Percentiles rank a stretch among this genome's conserved stretches.
phyloP scores from a whole-genome alignment of 176 grass and related monocot species.

The Aegilops sharonensis region DNA sequence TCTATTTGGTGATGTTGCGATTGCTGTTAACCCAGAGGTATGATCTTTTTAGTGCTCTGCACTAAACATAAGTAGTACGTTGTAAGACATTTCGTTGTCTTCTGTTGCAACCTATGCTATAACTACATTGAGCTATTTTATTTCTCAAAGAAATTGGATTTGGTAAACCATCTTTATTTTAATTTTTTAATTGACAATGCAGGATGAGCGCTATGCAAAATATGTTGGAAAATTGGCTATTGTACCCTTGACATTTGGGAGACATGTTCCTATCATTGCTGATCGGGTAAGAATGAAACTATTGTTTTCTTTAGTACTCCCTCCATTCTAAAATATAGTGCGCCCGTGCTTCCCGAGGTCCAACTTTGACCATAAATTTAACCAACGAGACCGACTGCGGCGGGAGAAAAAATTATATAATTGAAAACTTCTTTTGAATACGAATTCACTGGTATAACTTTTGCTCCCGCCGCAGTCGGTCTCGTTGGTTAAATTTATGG shows the following conservation, averaged over 20 bases:
- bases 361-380: no score
- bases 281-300: conserved; percentile 61
- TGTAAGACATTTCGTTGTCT: background rate
- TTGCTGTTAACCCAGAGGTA: conserved; percentile 94
- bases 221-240: conserved; percentile 82
- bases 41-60: background rate
- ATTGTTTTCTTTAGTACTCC: background rate
- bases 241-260: conserved; percentile 95
- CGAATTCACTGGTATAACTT: no score
- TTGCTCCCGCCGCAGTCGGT: no score
- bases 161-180: background rate
- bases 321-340: no score
- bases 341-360: no score
- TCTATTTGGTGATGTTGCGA: conserved; percentile 93
- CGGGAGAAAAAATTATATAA: no score
- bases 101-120: conserved; percentile 10
- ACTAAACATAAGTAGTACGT: background rate
- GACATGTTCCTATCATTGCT: conserved; percentile 94
- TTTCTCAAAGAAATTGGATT: conserved; percentile 19
- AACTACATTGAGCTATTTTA: conserved; percentile 11
- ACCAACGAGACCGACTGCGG: no score
- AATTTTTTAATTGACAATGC: conserved; percentile 30
- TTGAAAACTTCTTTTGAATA: no score
- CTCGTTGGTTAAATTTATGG: no score
- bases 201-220: conserved; percentile 90